A percentile compares a stretch with the other conserved stretches of the same genome.
These are phyloP conservation scores for Saccharomyces hybrid DNA, from an alignment of 1,139 yeast species.

Conservation along the genomic window DNA sequence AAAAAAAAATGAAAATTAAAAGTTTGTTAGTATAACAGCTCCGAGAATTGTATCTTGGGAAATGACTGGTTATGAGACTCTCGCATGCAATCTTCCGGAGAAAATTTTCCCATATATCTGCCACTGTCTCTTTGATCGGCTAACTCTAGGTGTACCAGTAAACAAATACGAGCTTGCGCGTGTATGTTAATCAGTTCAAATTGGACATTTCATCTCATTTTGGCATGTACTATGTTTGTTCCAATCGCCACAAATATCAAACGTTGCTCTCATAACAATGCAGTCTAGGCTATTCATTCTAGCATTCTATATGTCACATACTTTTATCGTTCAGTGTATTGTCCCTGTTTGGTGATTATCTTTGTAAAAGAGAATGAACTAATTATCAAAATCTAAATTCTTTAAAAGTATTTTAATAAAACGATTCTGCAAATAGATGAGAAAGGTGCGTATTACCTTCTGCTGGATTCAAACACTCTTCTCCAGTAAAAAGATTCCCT, in stretches of 20 bases:
- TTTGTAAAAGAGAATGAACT: neutral
- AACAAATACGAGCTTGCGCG: neutral
- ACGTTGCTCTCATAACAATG: neutral
- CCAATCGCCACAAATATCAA: neutral
- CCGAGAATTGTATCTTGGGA: neutral
- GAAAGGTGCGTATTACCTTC: neutral
- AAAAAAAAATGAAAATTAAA: neutral
- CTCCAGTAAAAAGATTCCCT: neutral
- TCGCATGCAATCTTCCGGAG: neutral
- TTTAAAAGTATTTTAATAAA: neutral
- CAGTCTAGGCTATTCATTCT: neutral
- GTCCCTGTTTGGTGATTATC: neutral
- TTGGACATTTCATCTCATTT: neutral
- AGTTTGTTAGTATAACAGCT: constrained; percentile 1
- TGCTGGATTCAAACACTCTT: neutral
- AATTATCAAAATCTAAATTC: neutral
- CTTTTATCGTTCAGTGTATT: constrained; percentile 1
- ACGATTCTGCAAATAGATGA: neutral
- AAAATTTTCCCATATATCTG: neutral
- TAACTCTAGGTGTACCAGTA: neutral
- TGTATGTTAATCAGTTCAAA: neutral
- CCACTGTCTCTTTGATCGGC: neutral
- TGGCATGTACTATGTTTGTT: neutral
- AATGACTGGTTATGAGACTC: neutral
- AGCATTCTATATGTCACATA: neutral